A percentile compares a stretch with the other conserved stretches of the same genome.
Conservation (phyloP, 148 eudicot species). For the Silene uniflora region DNA sequence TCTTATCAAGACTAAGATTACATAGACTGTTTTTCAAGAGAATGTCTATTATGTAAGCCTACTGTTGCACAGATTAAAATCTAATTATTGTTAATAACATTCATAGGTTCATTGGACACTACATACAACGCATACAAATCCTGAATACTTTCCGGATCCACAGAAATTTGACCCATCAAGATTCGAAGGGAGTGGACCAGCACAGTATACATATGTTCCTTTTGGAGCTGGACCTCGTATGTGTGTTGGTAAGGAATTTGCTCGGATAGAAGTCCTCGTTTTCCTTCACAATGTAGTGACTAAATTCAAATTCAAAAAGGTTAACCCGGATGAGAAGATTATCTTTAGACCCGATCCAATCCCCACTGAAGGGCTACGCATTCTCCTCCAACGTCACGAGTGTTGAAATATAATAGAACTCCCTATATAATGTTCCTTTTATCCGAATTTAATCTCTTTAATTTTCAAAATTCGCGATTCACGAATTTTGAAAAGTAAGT, state of each 20-base stretch:
- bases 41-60: too few relatives aligned
- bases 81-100: background rate
- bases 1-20: too few relatives aligned
- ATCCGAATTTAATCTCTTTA: too few relatives aligned
- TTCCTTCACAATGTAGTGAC: constrained; percentile 2
- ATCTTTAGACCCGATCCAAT: constrained; percentile 2
- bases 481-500: too few relatives aligned
- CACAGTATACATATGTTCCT: constrained; percentile 2
- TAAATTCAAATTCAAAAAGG: background rate
- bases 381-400: background rate
- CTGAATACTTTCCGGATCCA: background rate
- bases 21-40: too few relatives aligned
- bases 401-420: background rate
- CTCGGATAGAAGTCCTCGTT: background rate
- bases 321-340: background rate
- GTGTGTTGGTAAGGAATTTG: constrained; percentile 2
- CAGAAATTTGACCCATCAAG: constrained; percentile 11
- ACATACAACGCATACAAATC: constrained; percentile 12
- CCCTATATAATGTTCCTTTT: too few relatives aligned
- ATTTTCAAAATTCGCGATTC: too few relatives aligned
- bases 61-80: background rate
- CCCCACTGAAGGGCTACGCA: background rate
- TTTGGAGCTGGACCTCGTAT: constrained; percentile 6
- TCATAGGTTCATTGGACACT: constrained; percentile 11
- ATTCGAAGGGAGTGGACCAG: constrained; percentile 17